Conservation (phyloP, 352 stramenopile genomes). For the Pythium brassicae region DNA sequence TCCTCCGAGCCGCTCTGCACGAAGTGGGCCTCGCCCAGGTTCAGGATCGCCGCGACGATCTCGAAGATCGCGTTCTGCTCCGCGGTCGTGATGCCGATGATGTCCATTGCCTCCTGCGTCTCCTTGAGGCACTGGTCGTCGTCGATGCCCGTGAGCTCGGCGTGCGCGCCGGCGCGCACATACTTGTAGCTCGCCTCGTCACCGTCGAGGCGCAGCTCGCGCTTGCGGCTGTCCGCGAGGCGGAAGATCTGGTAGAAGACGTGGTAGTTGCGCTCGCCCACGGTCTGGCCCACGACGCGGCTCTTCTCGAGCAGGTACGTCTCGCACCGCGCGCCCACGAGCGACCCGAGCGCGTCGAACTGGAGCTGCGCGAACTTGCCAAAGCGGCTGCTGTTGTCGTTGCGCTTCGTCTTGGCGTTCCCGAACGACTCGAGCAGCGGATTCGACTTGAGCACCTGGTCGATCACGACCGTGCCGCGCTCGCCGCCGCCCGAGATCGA, state of each 20-base stretch:
- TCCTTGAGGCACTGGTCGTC: constrained; percentile 70
- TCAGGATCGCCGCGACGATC: constrained; percentile 95
- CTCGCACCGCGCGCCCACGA: constrained; percentile 66
- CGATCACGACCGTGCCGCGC: constrained; percentile 67
- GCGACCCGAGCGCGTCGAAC: constrained; percentile 54
- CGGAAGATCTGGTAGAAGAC: constrained; percentile 96
- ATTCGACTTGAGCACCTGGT: constrained; percentile 78
- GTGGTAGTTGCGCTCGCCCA: constrained; percentile 96
- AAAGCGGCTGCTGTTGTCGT: constrained; percentile 81
- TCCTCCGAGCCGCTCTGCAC: constrained; percentile 46
- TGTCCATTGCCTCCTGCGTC: constrained; percentile 85
- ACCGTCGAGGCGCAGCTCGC: constrained; percentile 53
- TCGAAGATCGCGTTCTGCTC: constrained; percentile 91
- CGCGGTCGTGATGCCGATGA: constrained; percentile 88
- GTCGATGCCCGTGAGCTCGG: constrained; percentile 61
- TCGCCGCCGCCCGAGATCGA: constrained; percentile 67
- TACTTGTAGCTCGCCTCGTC: constrained; percentile 72
- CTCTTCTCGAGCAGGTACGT: constrained; percentile 98
- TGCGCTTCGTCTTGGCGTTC: constrained; percentile 81
- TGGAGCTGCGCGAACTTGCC: constrained; percentile 81
- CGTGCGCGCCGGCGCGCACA: constrained; percentile 51
- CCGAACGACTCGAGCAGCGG: constrained; percentile 73
- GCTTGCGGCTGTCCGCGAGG: constrained; percentile 36
- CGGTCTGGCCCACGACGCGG: constrained; percentile 87
- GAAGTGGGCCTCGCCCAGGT: constrained; percentile 96